Conservation (phyloP, 192 early-diverging fungal species). For the Geosiphon pyriformis region DNA sequence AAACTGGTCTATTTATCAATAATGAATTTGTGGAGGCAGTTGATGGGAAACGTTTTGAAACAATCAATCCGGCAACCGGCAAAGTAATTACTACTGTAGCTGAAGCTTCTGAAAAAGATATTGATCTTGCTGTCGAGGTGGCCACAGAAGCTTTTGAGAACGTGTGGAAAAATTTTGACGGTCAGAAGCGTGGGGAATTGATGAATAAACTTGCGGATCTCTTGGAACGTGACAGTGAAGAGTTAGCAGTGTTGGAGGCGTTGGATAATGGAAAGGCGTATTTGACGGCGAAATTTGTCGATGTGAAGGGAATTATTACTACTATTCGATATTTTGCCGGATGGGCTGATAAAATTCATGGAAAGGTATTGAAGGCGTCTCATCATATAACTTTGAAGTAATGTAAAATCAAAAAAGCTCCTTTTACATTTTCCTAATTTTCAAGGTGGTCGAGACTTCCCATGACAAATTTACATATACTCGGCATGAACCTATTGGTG, state of each 20-base stretch:
- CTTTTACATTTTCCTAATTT: neutral
- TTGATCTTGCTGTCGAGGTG: conserved; percentile 62
- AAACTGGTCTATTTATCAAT: conserved; percentile 65
- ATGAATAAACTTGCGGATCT: conserved; percentile 58
- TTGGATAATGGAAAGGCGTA: conserved; percentile 77
- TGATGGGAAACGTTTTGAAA: conserved; percentile 44
- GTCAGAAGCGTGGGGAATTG: conserved; percentile 42
- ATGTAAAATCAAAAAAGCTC: neutral
- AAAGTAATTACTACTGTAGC: conserved; percentile 51
- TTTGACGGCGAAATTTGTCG: conserved; percentile 45
- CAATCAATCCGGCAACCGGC: conserved; percentile 65
- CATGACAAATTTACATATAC: conserved; percentile 34
- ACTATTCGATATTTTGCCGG: conserved; percentile 77
- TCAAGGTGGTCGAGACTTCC: neutral
- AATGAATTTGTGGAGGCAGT: conserved; percentile 55
- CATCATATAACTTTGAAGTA: neutral
- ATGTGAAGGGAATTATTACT: conserved; percentile 55
- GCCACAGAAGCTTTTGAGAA: conserved; percentile 48
- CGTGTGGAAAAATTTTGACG: conserved; percentile 48
- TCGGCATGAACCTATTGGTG: conserved; percentile 61
- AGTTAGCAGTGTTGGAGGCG: conserved; percentile 57
- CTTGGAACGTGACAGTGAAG: conserved; percentile 41
- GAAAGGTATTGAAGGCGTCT: conserved; percentile 27
- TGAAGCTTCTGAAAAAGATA: conserved; percentile 53
- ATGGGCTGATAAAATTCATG: conserved; percentile 56